These are phyloP conservation scores for Suillus tomentosus DNA, from an alignment of 768 basidiomycete species.

Conservation along the genomic window DNA sequence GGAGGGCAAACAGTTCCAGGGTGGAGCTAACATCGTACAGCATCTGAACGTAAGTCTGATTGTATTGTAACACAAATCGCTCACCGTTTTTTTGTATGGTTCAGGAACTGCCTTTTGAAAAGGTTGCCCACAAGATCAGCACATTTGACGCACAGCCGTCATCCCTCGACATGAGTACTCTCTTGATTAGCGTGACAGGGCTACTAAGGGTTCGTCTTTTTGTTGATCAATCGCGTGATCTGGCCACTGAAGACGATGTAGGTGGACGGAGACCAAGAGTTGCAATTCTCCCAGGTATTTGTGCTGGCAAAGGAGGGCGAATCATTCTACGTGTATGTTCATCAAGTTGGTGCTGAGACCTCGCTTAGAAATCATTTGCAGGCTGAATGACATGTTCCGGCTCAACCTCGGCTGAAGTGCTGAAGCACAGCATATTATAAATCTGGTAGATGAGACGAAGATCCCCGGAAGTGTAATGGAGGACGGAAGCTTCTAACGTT, in stretches of 20 bases:
- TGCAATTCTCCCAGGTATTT: conserved; percentile 93
- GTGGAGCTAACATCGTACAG: conserved; percentile 56
- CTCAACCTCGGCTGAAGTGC: conserved; percentile 66
- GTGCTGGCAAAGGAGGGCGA: conserved; percentile 77
- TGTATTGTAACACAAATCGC: background rate
- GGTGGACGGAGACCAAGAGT: conserved; percentile 78
- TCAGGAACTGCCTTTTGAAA: conserved; percentile 77
- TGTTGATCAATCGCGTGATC: background rate
- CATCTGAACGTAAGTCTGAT: conserved; percentile 65
- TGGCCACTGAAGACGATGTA: conserved; percentile 30
- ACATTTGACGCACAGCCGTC: conserved; percentile 92
- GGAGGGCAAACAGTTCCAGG: conserved; percentile 64
- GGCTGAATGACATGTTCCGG: conserved; percentile 90
- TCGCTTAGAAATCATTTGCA: conserved; percentile 30
- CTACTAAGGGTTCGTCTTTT: conserved; percentile 59
- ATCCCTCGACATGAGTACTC: conserved; percentile 49
- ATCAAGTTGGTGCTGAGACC: conserved; percentile 8
- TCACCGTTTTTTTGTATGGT: conserved; percentile 8
- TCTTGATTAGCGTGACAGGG: conserved; percentile 90
- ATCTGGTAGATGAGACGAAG: conserved; percentile 9
- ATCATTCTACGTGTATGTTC: conserved; percentile 83
- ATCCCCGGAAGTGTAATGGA: conserved; percentile 19
- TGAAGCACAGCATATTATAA: conserved; percentile 14
- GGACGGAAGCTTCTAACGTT: conserved; percentile 26
- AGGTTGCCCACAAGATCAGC: conserved; percentile 77